Evolutionary conservation across 257 asterid species (phyloP).

Genomic region (Rehmannia glutinosa): DNA sequence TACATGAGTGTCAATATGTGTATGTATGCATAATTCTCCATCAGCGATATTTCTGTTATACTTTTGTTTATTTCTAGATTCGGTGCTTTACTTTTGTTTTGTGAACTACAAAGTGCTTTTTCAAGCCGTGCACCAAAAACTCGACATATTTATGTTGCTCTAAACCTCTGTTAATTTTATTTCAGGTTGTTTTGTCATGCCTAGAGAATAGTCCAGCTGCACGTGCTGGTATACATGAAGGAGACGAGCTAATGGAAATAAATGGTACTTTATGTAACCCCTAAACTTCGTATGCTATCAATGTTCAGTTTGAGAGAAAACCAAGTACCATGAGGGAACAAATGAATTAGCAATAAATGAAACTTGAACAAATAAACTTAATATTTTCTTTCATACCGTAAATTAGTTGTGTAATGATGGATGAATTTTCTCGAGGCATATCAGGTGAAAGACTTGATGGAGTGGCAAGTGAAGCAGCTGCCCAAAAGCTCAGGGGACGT

Average conservation of each 20-base stretch:
- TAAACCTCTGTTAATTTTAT: neutral
- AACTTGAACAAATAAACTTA: no score
- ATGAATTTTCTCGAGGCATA: slow-evolving; percentile 8
- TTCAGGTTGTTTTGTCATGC: slow-evolving; percentile 90
- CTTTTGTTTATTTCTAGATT: no score
- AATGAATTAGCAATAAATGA: neutral
- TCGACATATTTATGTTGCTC: no score
- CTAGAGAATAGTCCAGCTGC: slow-evolving; percentile 91
- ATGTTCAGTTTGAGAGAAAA: neutral
- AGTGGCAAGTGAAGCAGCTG: slow-evolving; percentile 84
- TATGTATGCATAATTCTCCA: no score
- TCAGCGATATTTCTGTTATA: no score
- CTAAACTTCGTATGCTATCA: slow-evolving; percentile 11
- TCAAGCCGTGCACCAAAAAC: neutral
- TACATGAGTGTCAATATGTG: no score
- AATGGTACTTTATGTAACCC: slow-evolving; percentile 43
- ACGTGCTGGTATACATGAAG: slow-evolving; percentile 93
- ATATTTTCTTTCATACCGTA: no score
- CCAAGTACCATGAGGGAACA: no score
- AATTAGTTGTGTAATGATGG: no score
- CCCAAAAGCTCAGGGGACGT: slow-evolving; percentile 87
- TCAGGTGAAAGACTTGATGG: slow-evolving; percentile 82
- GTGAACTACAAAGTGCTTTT: neutral
- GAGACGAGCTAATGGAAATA: slow-evolving; percentile 85
- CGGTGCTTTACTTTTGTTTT: neutral